Evolutionary conservation across 257 asterid genomes (phyloP).

Genomic region (Petunia secreta): DNA sequence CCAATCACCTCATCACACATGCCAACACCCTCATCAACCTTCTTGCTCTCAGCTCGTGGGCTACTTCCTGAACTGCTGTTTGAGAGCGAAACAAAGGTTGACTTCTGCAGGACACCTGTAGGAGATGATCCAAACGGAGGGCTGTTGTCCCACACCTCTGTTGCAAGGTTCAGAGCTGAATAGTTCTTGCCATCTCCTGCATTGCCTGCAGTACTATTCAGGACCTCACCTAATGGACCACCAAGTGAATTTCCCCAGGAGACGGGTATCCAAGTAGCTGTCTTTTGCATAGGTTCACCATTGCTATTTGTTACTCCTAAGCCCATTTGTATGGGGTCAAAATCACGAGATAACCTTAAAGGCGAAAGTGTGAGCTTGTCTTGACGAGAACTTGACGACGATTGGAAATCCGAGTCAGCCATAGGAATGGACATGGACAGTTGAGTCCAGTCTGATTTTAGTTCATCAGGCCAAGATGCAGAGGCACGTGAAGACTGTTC

Average conservation of each 20-base stretch:
- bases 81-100: conserved; percentile 64
- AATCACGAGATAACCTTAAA: conserved; percentile 57
- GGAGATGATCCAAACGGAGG: conserved; percentile 69
- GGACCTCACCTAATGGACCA: conserved; percentile 85
- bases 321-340: conserved; percentile 65
- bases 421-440: conserved; percentile 90
- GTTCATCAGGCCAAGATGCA: conserved; percentile 61
- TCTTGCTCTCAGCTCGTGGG: conserved; percentile 53
- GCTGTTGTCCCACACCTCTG: conserved; percentile 46
- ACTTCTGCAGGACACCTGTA: conserved; percentile 70
- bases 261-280: conserved; percentile 60
- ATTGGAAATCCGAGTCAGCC: conserved; percentile 56
- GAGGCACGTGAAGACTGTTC: conserved; percentile 50
- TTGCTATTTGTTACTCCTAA: conserved; percentile 46
- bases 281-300: conserved; percentile 42
- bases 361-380: conserved; percentile 55
- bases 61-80: conserved; percentile 82
- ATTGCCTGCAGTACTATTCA: conserved; percentile 48
- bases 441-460: conserved; percentile 80
- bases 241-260: conserved; percentile 78
- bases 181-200: conserved; percentile 32
- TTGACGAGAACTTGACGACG: conserved; percentile 55
- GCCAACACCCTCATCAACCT: conserved; percentile 40
- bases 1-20: conserved; percentile 51
- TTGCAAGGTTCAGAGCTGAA: conserved; percentile 36